Conservation (phyloP, 1,284 basidiomycete genomes). For the Grifola frondosa region DNA sequence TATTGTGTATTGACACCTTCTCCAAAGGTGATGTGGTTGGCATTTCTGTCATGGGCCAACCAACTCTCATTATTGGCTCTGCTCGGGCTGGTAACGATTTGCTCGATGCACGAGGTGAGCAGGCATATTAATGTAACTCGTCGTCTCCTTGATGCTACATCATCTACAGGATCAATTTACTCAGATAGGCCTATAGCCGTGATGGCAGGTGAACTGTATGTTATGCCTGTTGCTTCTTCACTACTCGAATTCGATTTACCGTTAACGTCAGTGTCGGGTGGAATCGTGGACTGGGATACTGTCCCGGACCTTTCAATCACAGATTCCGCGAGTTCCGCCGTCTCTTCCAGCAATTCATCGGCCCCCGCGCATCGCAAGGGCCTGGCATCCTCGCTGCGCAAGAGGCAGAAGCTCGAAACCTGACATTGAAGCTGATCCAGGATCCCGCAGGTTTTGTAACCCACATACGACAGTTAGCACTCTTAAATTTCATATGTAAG, state of each 20-base stretch:
- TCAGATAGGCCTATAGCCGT: constrained; percentile 40
- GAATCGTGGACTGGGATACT: constrained; percentile 42
- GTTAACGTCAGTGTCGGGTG: constrained; percentile 37
- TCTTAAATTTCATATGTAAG: too few species aligned
- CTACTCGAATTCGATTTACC: neutral
- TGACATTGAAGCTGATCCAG: too few species aligned
- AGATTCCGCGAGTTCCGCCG: constrained; percentile 42
- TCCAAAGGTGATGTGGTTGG: constrained; percentile 30
- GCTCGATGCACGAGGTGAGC: constrained; percentile 29
- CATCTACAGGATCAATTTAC: constrained; percentile 33
- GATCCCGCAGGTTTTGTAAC: too few species aligned
- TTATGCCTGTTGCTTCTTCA: constrained; percentile 2
- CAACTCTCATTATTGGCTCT: constrained; percentile 32
- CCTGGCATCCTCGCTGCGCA: constrained; percentile 27
- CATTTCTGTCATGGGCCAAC: constrained; percentile 31
- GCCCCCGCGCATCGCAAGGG: constrained; percentile 33
- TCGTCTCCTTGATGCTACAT: neutral
- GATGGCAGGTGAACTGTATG: constrained; percentile 45
- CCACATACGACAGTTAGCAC: too few species aligned
- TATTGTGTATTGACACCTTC: neutral
- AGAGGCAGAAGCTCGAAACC: constrained; percentile 32
- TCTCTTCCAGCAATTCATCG: constrained; percentile 41
- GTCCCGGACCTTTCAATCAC: constrained; percentile 33
- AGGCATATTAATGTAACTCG: neutral
- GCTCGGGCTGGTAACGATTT: constrained; percentile 31